Conservation (phyloP, 139 green algal species). For the Zygnema circumcarinatum region DNA sequence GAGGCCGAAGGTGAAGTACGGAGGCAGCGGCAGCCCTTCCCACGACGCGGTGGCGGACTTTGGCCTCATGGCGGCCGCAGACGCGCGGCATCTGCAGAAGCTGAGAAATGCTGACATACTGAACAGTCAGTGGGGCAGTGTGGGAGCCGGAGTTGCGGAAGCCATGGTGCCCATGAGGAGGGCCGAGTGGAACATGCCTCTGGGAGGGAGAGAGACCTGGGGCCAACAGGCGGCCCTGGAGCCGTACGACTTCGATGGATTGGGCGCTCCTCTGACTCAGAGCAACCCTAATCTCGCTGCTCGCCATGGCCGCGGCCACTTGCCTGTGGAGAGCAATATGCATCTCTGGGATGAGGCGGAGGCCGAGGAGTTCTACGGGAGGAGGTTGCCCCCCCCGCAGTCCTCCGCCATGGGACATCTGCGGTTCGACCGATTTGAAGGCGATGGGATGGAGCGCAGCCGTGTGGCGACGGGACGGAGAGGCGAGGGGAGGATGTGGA, state of each 20-base stretch:
- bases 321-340: not conserved
- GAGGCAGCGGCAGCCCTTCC: not conserved
- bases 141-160: not conserved
- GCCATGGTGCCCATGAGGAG: not conserved
- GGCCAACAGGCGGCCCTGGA: not conserved
- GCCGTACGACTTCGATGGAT: not conserved
- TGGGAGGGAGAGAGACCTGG: not conserved
- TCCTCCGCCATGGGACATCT: not conserved
- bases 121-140: not conserved
- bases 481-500: not conserved
- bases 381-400: too few species aligned
- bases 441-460: not conserved
- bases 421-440: not conserved
- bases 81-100: not conserved
- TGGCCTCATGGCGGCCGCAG: too few species aligned
- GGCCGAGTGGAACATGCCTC: not conserved
- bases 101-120: not conserved
- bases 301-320: not conserved
- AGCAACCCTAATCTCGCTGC: not conserved
- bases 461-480: not conserved
- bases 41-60: too few species aligned
- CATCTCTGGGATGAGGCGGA: not conserved
- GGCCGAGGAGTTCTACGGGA: not conserved
- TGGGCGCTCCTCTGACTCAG: not conserved
- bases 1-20: not conserved